Conservation (phyloP, 2,329 filamentous ascomycete genomes). For the Cyphellophora europaea region DNA sequence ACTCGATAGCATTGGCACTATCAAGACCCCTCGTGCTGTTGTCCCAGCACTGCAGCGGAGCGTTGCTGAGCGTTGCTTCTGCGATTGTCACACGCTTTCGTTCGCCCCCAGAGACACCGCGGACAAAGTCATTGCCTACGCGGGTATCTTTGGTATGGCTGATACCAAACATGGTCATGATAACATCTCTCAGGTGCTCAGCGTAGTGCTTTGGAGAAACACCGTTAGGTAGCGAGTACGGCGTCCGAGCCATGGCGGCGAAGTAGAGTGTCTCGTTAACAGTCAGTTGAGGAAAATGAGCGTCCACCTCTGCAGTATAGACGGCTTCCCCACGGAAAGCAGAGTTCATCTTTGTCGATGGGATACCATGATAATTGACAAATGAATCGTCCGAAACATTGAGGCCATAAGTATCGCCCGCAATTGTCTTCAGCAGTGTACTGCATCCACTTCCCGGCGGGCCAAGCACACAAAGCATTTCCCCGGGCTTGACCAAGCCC, state of each 20-base stretch:
- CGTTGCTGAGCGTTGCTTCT: constrained; percentile 38
- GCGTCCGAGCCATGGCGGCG: constrained; percentile 44
- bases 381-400: constrained; percentile 60
- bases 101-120: constrained; percentile 54
- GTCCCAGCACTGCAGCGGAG: constrained; percentile 30
- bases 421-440: constrained; percentile 75
- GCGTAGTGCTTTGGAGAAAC: constrained; percentile 35
- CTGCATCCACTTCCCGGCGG: constrained; percentile 50
- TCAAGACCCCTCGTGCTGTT: constrained; percentile 42
- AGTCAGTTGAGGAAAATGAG: constrained; percentile 67
- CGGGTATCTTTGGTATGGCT: constrained; percentile 45
- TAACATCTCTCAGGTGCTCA: constrained; percentile 33
- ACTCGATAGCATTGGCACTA: constrained; percentile 48
- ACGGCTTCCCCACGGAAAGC: constrained; percentile 78
- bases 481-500: constrained; percentile 18
- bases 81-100: constrained; percentile 54
- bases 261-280: constrained; percentile 51
- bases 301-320: constrained; percentile 77
- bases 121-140: constrained; percentile 39
- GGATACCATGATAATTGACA: constrained; percentile 65
- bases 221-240: constrained; percentile 26
- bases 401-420: constrained; percentile 75
- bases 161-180: constrained; percentile 36
- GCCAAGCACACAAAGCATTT: constrained; percentile 31
- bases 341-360: constrained; percentile 49